These are phyloP conservation scores for Fraxinus albicans DNA, from an alignment of 305 asterid genomes.

Conservation along the genomic window DNA sequence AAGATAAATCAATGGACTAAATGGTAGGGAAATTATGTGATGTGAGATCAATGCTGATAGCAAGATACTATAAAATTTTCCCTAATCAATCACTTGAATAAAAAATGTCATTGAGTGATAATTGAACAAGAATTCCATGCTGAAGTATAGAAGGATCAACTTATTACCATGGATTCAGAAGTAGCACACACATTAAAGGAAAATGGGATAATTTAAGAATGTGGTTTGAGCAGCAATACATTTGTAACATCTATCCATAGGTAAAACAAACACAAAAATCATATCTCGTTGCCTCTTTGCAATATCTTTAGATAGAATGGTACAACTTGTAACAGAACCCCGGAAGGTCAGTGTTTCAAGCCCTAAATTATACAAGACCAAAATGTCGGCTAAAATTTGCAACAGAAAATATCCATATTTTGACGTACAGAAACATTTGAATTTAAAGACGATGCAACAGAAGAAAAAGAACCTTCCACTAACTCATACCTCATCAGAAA, in stretches of 20 bases:
- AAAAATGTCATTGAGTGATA: constrained; percentile 5
- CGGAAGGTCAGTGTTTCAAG: not conserved
- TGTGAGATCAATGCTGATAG: not conserved
- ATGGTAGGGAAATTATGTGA: not conserved
- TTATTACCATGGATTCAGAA: constrained; percentile 1
- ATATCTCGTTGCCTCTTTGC: constrained; percentile 13
- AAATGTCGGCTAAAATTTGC: not conserved
- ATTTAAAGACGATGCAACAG: constrained; percentile 8
- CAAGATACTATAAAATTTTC: constrained; percentile 4
- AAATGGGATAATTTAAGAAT: not conserved
- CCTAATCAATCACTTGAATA: constrained; percentile 16
- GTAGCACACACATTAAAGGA: not conserved
- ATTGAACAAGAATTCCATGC: constrained; percentile 9
- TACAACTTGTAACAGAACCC: constrained; percentile 12
- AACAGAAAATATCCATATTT: constrained; percentile 15
- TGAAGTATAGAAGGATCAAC: constrained; percentile 9
- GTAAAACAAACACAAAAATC: constrained; percentile 15
- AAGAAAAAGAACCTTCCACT: constrained; percentile 15
- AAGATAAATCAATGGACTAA: not conserved
- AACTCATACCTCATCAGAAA: constrained; percentile 65
- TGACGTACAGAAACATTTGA: constrained; percentile 4
- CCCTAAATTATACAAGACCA: not conserved
- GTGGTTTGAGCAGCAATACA: constrained; percentile 4
- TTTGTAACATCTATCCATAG: constrained; percentile 4
- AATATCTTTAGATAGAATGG: not conserved